A percentile compares a stretch with the other conserved stretches of the same genome.
Conservation (phyloP, 179 eudicot species). For the Actinidia arguta region DNA sequence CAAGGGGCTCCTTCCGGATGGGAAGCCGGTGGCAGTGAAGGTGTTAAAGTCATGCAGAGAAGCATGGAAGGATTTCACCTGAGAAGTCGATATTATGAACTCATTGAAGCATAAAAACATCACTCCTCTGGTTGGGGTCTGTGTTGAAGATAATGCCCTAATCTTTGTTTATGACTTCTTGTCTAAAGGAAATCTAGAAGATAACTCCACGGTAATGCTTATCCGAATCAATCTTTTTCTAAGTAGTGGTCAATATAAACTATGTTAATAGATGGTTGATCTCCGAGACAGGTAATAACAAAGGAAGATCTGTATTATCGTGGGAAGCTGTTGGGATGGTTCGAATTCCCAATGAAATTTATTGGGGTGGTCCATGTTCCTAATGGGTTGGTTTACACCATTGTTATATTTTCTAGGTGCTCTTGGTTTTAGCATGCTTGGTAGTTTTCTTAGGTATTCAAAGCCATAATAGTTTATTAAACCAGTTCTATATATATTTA, state of each 20-base stretch:
- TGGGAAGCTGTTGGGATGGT: too few species aligned
- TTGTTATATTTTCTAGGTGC: too few species aligned
- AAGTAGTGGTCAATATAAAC: background rate
- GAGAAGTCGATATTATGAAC: constrained; percentile 78
- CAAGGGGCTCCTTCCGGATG: constrained; percentile 77
- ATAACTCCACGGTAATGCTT: constrained; percentile 65
- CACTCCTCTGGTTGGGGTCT: constrained; percentile 76
- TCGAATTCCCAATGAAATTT: too few species aligned
- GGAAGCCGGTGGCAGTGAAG: constrained; percentile 84
- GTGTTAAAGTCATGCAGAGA: constrained; percentile 70
- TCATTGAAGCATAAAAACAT: constrained; percentile 70
- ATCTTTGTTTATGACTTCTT: constrained; percentile 77
- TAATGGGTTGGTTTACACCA: too few species aligned
- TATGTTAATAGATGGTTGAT: background rate
- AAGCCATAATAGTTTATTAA: too few species aligned
- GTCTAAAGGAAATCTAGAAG: constrained; percentile 77
- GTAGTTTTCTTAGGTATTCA: too few species aligned
- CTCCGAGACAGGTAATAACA: constrained; percentile 43
- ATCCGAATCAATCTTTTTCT: background rate
- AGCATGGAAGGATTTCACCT: constrained; percentile 71
- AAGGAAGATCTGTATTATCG: constrained; percentile 43
- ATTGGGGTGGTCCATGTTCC: too few species aligned
- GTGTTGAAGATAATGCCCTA: constrained; percentile 65
- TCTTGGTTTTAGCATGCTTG: too few species aligned
- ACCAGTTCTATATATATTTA: too few species aligned